Evolutionary conservation across 176 grass and related monocot species (phyloP), one percentile per base, ranked within the genome.

Genomic region (Rhipidocladum racemiflorum): DNA sequence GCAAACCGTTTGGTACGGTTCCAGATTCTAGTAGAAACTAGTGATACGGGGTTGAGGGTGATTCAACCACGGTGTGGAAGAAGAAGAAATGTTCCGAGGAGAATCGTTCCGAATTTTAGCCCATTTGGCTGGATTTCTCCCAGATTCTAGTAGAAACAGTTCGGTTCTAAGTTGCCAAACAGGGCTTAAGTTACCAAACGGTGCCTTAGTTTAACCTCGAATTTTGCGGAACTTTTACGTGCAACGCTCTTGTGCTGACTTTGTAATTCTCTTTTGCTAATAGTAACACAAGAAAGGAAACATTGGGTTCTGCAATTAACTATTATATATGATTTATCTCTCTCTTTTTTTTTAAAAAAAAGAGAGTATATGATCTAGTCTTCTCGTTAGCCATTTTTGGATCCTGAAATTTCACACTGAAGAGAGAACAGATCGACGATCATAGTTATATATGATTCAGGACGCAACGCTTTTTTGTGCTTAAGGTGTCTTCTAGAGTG

Each of bases 371-470:
- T 48, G 42, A 57, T 73, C 13, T 59, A 69, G 13, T 61, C 34
- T 65, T 73, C 71, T 27, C 15, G 68, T 43, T 51, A 53, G 54
- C 7, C 68, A 36, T 57, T 78, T 73, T 79, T 23, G 23, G 48
- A 60, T 24, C 9, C 25, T 38, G 74, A 23, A 65, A 72, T 71
- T 84, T 57, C 35, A 70, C 7, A 21, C 48, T 83, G 0, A 76
- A 76, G 17, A 55, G 27, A 88, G 65, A 65, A 55, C 32, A 72
- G 18, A 49, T 39, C 2, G 1, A 70, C 29, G 40, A 62, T 13
- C 29, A 61, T 40, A 59, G 24, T 61, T 53, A 23, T 61, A 23
- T 61, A 69, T 88, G 75, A 79, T 84, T 82, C 39, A 46, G 38
- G 14, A 68, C 60, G 25, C 24, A 61, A 61, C 9, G 61, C 54